Conservation (phyloP, 2,329 filamentous ascomycete species). For the Phyllosticta capitalensis region DNA sequence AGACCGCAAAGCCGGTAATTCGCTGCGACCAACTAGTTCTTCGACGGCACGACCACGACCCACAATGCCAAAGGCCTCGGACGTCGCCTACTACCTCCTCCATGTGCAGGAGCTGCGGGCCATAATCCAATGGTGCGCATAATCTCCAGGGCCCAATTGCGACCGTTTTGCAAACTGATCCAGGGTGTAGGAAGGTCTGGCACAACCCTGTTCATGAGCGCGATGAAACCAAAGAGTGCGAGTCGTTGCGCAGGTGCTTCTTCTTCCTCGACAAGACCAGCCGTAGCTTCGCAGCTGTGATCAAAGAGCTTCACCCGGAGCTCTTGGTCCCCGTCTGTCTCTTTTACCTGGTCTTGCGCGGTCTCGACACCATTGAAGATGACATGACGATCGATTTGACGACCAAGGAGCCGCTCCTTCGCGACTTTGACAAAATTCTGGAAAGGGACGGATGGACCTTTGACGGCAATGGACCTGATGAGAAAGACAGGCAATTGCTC, state of each 20-base stretch:
- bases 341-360: slow-evolving; percentile 89
- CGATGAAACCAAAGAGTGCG: slow-evolving; percentile 63
- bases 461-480: slow-evolving; percentile 71
- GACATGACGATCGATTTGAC: slow-evolving; percentile 83
- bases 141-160: slow-evolving; percentile 1
- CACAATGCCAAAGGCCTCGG: slow-evolving; percentile 31
- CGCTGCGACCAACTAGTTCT: not conserved
- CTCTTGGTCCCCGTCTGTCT: slow-evolving; percentile 79
- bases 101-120: slow-evolving; percentile 71
- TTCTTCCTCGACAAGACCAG: slow-evolving; percentile 78
- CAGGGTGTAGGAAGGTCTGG: slow-evolving; percentile 71
- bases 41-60: not conserved
- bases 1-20: not conserved
- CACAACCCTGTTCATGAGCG: slow-evolving; percentile 87
- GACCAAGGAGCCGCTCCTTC: slow-evolving; percentile 76
- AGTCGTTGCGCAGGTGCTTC: slow-evolving; percentile 73
- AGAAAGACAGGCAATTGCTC: slow-evolving; percentile 88
- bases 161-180: slow-evolving; percentile 6
- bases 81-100: slow-evolving; percentile 60
- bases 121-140: slow-evolving; percentile 74
- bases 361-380: slow-evolving; percentile 96
- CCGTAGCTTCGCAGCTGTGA: slow-evolving; percentile 86
- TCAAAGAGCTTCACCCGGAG: slow-evolving; percentile 91
- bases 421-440: slow-evolving; percentile 70
- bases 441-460: slow-evolving; percentile 87